phyloP scores from a whole-genome alignment of 192 early-diverging fungal genomes.

The Mortierella antarctica region DNA sequence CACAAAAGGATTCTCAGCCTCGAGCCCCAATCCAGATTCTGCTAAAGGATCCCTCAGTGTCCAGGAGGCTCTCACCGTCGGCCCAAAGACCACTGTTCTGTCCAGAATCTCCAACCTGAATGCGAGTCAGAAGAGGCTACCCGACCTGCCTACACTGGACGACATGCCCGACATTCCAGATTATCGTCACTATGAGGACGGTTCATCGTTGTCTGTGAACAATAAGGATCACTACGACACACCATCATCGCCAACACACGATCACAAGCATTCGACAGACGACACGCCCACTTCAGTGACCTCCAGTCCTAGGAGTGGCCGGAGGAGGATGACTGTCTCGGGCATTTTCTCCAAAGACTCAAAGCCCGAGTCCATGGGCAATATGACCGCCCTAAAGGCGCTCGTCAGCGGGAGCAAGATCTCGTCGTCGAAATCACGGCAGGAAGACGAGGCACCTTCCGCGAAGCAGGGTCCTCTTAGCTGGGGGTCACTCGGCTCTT shows the following conservation, averaged over 20 bases:
- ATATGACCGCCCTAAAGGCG: constrained; percentile 13
- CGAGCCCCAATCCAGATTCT: constrained; percentile 3
- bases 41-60: constrained; percentile 19
- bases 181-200: neutral
- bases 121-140: constrained; percentile 20
- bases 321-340: constrained; percentile 21
- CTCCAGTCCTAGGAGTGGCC: neutral
- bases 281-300: neutral
- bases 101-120: constrained; percentile 18
- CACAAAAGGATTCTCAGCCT: neutral
- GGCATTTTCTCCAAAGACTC: constrained; percentile 33
- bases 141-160: constrained; percentile 6
- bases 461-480: too few relatives aligned
- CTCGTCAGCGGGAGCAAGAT: constrained; percentile 20
- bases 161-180: constrained; percentile 17
- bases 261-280: neutral
- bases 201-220: neutral
- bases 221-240: neutral
- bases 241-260: neutral
- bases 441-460: neutral
- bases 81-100: constrained; percentile 6
- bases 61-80: constrained; percentile 2
- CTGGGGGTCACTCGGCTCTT: neutral
- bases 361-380: constrained; percentile 5
- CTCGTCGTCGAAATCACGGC: neutral